Base-by-base conservation (phyloP, 352 stramenopile genomes). In the Globisporangium splendens region DNA sequence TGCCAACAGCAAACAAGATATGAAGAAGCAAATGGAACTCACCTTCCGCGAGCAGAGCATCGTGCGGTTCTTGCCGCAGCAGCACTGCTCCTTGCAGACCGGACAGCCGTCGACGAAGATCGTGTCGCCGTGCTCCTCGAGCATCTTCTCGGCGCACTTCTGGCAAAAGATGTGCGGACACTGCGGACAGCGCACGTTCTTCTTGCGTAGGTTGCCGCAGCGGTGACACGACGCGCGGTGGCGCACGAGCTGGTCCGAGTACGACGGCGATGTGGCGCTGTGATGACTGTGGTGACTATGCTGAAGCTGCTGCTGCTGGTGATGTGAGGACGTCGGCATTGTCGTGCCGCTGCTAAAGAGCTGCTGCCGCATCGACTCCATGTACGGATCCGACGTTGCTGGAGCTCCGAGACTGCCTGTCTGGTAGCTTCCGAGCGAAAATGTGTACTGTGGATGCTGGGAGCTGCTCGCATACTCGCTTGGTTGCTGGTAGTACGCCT, bases 151-250 rank as follows among this genome's bases (percentile, higher is more conserved):
- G 48, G 79, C 82, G 62, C 87, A 91, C 50, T 92, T 94, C 18
- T 88, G 79, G 61, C 87, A 96, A 59, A 95, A 96, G 55, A 96
- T 93, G 65, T 96, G 86, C 46, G 87, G 85, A 55, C 87, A 96
- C n/a, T 79, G 69, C 12, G 72, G 68, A 62, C 87, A 96, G 14
- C 75, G 77, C 21, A 94, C 77, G 58, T 89, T 93, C 63, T 93
- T 93, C 70, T 96, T 96, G 50, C 87, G 85, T 46, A 96, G 64
- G 43, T 96, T 96, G 28, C 86, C 87, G 58, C 87, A 96, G 5
- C 86, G 87, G 58, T 96, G 86, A 56, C 87, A 96, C 13, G 85
- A 95, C 13, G 87, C 86, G 28, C 84, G 78, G 47, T 96, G 87
- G 28, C 78, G 77, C 68, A 86, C 73, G 46, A 86, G 60, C 44